phyloP scores from a whole-genome alignment of 208 protist genomes.

The Leptomonas seymouri region DNA sequence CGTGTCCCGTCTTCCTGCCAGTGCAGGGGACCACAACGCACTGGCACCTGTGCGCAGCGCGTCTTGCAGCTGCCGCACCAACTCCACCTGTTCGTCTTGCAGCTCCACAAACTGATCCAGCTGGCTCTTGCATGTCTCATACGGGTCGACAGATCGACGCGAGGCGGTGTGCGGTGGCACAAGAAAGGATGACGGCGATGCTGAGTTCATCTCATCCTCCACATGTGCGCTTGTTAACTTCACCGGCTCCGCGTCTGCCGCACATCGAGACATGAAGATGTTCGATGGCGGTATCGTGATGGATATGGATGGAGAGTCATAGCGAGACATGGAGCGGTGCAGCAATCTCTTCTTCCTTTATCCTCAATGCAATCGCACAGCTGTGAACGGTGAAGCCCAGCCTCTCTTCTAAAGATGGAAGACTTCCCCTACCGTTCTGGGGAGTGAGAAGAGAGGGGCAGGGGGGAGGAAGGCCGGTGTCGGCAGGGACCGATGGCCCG shows the following conservation, averaged over 20 bases:
- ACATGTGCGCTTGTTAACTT: too few species aligned
- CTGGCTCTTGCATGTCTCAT: constrained; percentile 12
- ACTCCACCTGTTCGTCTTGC: constrained; percentile 17
- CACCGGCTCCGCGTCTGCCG: background rate
- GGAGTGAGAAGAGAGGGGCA: background rate
- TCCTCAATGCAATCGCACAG: too few species aligned
- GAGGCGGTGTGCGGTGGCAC: background rate
- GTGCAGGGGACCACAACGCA: too few species aligned
- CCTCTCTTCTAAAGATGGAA: too few species aligned
- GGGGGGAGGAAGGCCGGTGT: too few species aligned
- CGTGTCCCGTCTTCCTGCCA: background rate
- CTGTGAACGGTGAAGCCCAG: too few species aligned
- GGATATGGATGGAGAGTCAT: background rate
- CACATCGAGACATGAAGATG: background rate
- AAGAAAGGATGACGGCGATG: background rate
- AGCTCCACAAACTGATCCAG: constrained; percentile 23
- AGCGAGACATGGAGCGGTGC: background rate
- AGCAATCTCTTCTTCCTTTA: too few species aligned
- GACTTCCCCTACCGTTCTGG: too few species aligned
- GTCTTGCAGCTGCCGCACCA: constrained; percentile 9
- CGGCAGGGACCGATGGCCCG: too few species aligned
- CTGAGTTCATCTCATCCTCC: background rate
- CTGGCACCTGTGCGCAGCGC: background rate
- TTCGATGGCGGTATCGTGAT: background rate
- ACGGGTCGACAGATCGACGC: constrained; percentile 17